phyloP scores from a whole-genome alignment of 2,329 filamentous ascomycete genomes.

The Bipolaris oryzae region DNA sequence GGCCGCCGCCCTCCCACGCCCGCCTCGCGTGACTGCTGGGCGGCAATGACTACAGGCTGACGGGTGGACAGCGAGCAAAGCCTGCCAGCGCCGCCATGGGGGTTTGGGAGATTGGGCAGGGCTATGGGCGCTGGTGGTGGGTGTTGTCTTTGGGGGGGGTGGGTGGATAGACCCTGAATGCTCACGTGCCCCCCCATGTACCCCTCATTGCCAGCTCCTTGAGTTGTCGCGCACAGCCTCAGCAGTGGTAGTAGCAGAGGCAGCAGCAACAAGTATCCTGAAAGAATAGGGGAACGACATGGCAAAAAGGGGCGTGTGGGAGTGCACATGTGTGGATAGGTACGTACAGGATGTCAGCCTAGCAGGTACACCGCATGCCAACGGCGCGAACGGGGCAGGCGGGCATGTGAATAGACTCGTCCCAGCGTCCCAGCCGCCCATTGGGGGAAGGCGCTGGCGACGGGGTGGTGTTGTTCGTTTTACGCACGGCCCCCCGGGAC shows the following conservation, averaged over 20 bases:
- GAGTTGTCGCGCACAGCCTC: background rate
- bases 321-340: background rate
- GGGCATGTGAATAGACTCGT: conserved; percentile 24
- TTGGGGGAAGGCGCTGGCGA: conserved; percentile 32
- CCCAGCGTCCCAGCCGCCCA: conserved; percentile 15
- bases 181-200: conserved; percentile 23
- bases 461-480: conserved; percentile 30
- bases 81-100: too few relatives aligned
- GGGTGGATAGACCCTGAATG: conserved; percentile 6
- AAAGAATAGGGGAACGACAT: too few relatives aligned
- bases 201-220: conserved; percentile 18
- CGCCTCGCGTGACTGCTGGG: conserved; percentile 31
- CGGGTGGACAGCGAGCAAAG: background rate
- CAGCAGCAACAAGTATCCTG: background rate
- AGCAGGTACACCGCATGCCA: background rate
- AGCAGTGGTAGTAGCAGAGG: background rate
- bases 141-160: background rate
- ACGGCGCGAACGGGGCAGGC: conserved; percentile 15
- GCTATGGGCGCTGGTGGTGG: conserved; percentile 2
- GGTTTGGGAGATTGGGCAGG: conserved; percentile 1
- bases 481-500: conserved; percentile 16
- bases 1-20: conserved; percentile 29
- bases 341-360: too few relatives aligned
- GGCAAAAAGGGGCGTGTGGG: background rate
- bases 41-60: background rate